phyloP scores from a whole-genome alignment of 768 basidiomycete genomes.

The Leccinum fibrillosum region DNA sequence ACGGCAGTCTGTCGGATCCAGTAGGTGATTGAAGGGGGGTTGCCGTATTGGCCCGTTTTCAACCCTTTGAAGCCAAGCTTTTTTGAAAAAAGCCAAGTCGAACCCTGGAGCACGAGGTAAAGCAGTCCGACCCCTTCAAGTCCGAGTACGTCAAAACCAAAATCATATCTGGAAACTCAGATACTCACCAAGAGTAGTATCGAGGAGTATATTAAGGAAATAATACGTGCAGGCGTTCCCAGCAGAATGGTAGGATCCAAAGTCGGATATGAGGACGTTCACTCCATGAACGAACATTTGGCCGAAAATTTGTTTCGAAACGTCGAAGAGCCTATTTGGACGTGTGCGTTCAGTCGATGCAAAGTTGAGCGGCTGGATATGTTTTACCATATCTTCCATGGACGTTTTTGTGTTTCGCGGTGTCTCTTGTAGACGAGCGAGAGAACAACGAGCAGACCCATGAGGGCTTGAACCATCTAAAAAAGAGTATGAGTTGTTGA shows the following conservation, averaged over 20 bases:
- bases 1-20: conserved; percentile 79
- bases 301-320: conserved; percentile 88
- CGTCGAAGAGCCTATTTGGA: conserved; percentile 75
- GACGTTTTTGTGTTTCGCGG: conserved; percentile 77
- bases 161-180: not conserved
- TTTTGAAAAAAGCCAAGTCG: conserved; percentile 64
- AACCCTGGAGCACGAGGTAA: conserved; percentile 64
- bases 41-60: conserved; percentile 85
- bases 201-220: conserved; percentile 89
- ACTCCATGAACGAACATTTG: conserved; percentile 77
- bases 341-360: conserved; percentile 5
- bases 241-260: conserved; percentile 64
- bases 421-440: conserved; percentile 88
- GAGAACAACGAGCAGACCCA: conserved; percentile 89
- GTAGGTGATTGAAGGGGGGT: conserved; percentile 68
- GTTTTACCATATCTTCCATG: conserved; percentile 90
- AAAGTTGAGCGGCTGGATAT: not conserved
- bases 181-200: conserved; percentile 66
- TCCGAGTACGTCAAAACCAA: conserved; percentile 5
- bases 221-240: conserved; percentile 90
- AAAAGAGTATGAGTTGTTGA: not conserved
- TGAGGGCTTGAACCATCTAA: conserved; percentile 76
- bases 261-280: conserved; percentile 76
- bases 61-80: conserved; percentile 70
- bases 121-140: conserved; percentile 72